Conservation (phyloP, 371 early-diverging fungal species). For the Mucor sp. region DNA sequence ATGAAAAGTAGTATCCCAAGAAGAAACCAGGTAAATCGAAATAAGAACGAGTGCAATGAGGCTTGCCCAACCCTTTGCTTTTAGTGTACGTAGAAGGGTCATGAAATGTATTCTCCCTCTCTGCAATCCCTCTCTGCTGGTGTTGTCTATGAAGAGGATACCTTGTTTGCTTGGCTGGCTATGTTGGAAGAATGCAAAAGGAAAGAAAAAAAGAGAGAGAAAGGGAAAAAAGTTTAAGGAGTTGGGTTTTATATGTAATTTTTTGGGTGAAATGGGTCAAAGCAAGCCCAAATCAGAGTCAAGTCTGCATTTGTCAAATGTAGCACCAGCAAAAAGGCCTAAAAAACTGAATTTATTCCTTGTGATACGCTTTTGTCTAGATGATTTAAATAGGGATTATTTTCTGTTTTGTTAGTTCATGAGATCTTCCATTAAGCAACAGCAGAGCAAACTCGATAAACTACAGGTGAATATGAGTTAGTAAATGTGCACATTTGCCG, state of each 20-base stretch:
- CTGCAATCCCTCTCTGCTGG: not conserved
- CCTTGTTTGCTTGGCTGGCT: too few species aligned
- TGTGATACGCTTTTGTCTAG: not conserved
- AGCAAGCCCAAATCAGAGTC: constrained; percentile 5
- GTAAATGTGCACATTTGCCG: too few species aligned
- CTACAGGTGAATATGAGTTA: not conserved
- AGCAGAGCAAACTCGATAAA: constrained; percentile 10
- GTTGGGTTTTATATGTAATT: not conserved
- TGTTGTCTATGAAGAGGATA: not conserved
- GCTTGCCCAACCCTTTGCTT: constrained; percentile 4
- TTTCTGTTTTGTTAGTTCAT: not conserved
- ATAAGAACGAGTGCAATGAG: not conserved
- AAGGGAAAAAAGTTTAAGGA: not conserved
- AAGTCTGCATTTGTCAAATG: not conserved
- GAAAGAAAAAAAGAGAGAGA: not conserved
- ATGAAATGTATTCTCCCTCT: not conserved
- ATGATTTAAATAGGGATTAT: not conserved
- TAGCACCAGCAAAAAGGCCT: not conserved
- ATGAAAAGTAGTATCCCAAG: not conserved
- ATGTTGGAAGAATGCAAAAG: not conserved
- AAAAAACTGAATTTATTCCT: not conserved
- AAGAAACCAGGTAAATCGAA: not conserved
- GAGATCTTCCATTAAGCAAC: constrained; percentile 13
- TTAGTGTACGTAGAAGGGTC: not conserved
- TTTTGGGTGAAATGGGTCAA: not conserved